Conservation (phyloP, 225 moss, liverwort and hornwort genomes). For the Anthoceros angustus region DNA sequence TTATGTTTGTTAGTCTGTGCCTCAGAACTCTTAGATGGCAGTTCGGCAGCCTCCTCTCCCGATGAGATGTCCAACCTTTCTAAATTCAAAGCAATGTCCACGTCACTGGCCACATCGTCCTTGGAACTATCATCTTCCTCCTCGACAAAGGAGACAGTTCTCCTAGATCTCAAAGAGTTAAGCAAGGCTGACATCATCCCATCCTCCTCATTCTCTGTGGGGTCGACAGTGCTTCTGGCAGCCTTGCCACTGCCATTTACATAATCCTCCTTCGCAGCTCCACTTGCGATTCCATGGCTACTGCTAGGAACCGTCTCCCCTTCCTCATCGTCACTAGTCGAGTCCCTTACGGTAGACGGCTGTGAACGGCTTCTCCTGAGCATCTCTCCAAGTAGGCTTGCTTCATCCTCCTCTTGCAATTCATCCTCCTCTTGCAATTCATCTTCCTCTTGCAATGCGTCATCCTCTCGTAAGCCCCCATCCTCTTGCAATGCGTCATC, state of each 20-base stretch:
- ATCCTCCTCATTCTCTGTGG: slow-evolving; percentile 18
- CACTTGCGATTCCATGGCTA: neutral
- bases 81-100: slow-evolving; percentile 11
- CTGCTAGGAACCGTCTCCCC: slow-evolving; percentile 4
- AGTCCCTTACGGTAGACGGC: slow-evolving; percentile 10
- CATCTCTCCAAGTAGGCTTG: slow-evolving; percentile 16
- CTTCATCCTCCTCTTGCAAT: slow-evolving; percentile 18
- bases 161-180: slow-evolving; percentile 10
- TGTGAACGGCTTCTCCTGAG: slow-evolving; percentile 20
- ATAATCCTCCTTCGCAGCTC: slow-evolving; percentile 8
- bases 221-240: neutral
- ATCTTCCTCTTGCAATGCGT: neutral
- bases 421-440: slow-evolving; percentile 8
- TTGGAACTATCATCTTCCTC: slow-evolving; percentile 5
- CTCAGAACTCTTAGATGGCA: neutral
- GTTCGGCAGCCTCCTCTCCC: slow-evolving; percentile 7
- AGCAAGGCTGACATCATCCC: slow-evolving; percentile 11
- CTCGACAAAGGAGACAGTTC: slow-evolving; percentile 8
- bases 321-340: slow-evolving; percentile 7
- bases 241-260: slow-evolving; percentile 13
- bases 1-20: slow-evolving; percentile 10
- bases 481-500: slow-evolving; percentile 4
- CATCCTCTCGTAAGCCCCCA: neutral
- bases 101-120: slow-evolving; percentile 10
- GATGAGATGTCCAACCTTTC: slow-evolving; percentile 15